A percentile compares a stretch with the other conserved stretches of the same genome.
Conservation (phyloP, 2,329 filamentous ascomycete genomes). For the Trichoderma cornu-damae region DNA sequence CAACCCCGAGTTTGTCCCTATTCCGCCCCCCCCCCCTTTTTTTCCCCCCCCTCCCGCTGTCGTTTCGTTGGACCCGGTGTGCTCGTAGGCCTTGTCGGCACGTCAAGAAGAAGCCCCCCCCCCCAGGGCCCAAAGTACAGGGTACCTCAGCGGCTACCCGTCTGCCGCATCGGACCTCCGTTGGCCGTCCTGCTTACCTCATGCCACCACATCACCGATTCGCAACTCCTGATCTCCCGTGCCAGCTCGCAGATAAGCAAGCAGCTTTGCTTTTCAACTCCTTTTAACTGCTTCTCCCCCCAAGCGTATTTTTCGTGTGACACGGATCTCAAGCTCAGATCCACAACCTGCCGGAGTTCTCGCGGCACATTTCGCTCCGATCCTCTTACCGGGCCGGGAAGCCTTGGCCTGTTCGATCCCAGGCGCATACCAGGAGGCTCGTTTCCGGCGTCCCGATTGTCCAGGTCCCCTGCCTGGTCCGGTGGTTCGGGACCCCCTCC, state of each 20-base stretch:
- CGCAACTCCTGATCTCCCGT: too few relatives aligned
- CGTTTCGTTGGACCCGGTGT: neutral
- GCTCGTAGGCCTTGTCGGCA: neutral
- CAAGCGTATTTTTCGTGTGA: slow-evolving; percentile 11
- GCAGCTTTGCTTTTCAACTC: neutral
- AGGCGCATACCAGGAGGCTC: neutral
- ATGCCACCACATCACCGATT: neutral
- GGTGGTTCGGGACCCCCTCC: slow-evolving; percentile 9
- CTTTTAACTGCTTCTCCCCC: neutral
- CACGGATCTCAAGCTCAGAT: slow-evolving; percentile 6
- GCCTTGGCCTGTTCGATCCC: neutral
- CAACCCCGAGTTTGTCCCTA: neutral
- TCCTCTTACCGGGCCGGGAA: slow-evolving; percentile 3
- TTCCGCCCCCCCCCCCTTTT: neutral
- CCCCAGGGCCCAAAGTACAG: too few relatives aligned
- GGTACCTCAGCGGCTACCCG: neutral
- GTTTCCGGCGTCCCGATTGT: slow-evolving; percentile 10
- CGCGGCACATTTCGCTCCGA: slow-evolving; percentile 2
- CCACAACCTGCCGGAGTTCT: slow-evolving; percentile 7
- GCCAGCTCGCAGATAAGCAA: neutral
- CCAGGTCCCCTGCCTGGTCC: slow-evolving; percentile 6
- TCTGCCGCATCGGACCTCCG: slow-evolving; percentile 16
- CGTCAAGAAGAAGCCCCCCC: neutral
- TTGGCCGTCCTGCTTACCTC: neutral
- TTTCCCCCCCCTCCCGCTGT: neutral